A percentile compares a stretch with the other conserved stretches of the same genome.
phyloP scores from a whole-genome alignment of 2,329 filamentous ascomycete genomes.

The Trichoderma semiorbis region DNA sequence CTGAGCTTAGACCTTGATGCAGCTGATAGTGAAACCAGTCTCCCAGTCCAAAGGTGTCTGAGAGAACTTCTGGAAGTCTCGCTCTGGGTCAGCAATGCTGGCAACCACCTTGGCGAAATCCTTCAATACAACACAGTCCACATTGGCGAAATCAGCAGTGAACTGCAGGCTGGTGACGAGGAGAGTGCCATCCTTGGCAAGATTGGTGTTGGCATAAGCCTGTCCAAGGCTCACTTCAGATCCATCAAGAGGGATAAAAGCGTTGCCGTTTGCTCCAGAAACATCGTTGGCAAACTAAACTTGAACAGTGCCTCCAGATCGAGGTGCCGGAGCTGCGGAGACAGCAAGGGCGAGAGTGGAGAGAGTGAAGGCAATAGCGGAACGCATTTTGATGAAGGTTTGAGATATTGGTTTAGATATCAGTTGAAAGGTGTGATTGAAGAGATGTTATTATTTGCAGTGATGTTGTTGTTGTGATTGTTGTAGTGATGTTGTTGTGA shows the following conservation, averaged over 20 bases:
- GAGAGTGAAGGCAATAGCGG: neutral
- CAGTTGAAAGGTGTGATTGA: neutral
- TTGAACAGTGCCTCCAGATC: neutral
- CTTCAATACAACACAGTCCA: neutral
- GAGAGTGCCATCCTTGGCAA: neutral
- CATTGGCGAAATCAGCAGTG: neutral
- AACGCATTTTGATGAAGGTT: neutral
- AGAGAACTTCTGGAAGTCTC: neutral
- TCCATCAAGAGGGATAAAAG: neutral
- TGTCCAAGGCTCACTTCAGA: neutral
- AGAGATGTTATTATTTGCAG: neutral
- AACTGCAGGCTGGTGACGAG: slow-evolving; percentile 1
- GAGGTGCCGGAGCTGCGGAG: slow-evolving; percentile 2
- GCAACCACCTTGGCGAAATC: neutral
- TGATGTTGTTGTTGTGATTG: neutral
- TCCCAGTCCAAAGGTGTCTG: neutral
- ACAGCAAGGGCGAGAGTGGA: slow-evolving; percentile 1
- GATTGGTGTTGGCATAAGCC: neutral
- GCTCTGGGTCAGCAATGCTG: neutral
- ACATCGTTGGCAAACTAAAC: slow-evolving; percentile 8
- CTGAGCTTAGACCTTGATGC: neutral
- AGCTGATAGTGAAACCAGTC: neutral
- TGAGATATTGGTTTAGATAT: neutral
- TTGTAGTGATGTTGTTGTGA: neutral
- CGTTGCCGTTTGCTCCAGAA: slow-evolving; percentile 8